Base-by-base conservation (phyloP, 768 basidiomycete genomes). In the Tulasnella sp. region DNA sequence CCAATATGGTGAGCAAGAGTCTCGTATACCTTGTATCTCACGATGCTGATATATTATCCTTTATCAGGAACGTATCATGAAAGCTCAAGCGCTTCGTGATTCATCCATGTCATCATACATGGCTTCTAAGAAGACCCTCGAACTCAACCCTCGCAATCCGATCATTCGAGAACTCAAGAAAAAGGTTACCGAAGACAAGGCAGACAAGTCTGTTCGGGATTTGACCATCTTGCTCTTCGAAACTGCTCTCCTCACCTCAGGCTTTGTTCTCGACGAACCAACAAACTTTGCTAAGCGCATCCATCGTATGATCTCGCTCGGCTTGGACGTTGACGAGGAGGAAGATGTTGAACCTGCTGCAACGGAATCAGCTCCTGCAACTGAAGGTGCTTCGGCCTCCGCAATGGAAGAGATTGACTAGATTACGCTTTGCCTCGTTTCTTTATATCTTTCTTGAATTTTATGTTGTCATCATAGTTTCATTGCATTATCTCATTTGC, bases 91-190 rank as follows among this genome's bases (percentile, higher is more conserved):
- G 27, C 79, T 93, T 51, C 86, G 90, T 57, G 90, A 93, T 66
- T 87, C 88, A 15, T 89, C 85, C 55, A 93, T 93, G 92, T 95
- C 91, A 22, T 93, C 90, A 22, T 96, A 96, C 77, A 98, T 96
- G 93, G 87, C 89, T 25, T 86, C 83, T 55, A 92, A 92, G 77
- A 95, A 95, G 82, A 95, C 92, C 7, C 78, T 96, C 56, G 93
- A 96, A 72, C 78, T 96, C 58, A 95, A 96, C 78, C 83, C 89
- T 29, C 68, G 65, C 58, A 90, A 96, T 72, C 69, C 86, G 37
- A 93, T 98, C 71, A 73, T 99, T 70, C 90, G 87, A 75, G 92
- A 96, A 71, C 76, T 99, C 62, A 91, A 82, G 76, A 78, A 78
- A 61, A 93, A 95, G 73, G 88, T 96, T 56, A 73, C 86, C 42